These are phyloP conservation scores for Candolleomyces eurysporus DNA, from an alignment of 768 basidiomycete genomes.

Conservation along the genomic window DNA sequence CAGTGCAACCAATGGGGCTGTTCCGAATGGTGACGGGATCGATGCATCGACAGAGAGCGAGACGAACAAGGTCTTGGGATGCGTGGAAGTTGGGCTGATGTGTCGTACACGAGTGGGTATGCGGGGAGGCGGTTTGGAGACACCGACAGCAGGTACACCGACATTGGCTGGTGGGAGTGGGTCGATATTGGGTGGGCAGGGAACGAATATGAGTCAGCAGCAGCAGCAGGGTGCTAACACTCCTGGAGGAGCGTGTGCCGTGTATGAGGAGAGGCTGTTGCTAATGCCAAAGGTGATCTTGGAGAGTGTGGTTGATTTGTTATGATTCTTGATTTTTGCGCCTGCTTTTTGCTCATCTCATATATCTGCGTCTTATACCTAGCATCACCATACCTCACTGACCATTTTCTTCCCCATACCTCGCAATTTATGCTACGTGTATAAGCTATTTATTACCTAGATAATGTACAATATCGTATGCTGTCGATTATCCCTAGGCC, in stretches of 20 bases:
- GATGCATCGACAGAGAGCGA: conserved; percentile 55
- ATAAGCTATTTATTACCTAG: too few relatives aligned
- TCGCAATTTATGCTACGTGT: too few relatives aligned
- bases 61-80: conserved; percentile 6
- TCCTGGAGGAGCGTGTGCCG: conserved; percentile 32
- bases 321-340: conserved; percentile 13
- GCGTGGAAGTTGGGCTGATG: conserved; percentile 56
- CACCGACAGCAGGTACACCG: not conserved
- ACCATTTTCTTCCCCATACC: too few relatives aligned
- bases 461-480: too few relatives aligned
- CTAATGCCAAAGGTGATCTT: conserved; percentile 75
- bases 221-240: conserved; percentile 5
- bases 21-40: conserved; percentile 48
- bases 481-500: too few relatives aligned
- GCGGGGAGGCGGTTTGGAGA: conserved; percentile 4
- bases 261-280: conserved; percentile 56
- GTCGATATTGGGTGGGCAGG: conserved; percentile 3
- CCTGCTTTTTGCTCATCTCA: not conserved
- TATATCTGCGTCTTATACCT: not conserved
- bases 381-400: too few relatives aligned
- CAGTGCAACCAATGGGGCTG: conserved; percentile 22
- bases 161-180: not conserved
- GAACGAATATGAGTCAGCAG: conserved; percentile 2
- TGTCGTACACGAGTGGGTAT: conserved; percentile 46
- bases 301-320: conserved; percentile 58